These are phyloP conservation scores for Paracoccidioides lutzii DNA, from an alignment of 2,329 filamentous ascomycete species.

Conservation along the genomic window DNA sequence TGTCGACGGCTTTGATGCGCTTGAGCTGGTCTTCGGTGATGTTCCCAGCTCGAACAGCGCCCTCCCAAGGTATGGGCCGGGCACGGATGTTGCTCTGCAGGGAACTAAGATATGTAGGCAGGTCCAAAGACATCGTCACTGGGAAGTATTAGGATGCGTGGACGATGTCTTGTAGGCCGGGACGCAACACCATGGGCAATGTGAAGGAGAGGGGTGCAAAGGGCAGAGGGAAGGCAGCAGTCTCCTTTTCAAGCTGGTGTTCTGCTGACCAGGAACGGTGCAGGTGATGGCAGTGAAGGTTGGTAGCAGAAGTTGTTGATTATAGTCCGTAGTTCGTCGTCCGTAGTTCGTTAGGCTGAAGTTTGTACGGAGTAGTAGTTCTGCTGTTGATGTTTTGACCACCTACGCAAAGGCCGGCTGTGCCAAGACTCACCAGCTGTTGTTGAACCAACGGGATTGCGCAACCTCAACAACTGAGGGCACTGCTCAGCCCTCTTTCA, in stretches of 20 bases:
- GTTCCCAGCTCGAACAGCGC: conserved; percentile 81
- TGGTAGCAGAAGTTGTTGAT: too few species aligned
- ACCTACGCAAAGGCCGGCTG: background rate
- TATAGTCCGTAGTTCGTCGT: too few species aligned
- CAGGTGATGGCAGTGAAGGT: background rate
- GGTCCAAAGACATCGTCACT: conserved; percentile 69
- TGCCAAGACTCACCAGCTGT: background rate
- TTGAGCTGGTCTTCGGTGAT: conserved; percentile 88
- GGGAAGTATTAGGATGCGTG: conserved; percentile 4
- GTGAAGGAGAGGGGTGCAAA: background rate
- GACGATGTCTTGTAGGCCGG: background rate
- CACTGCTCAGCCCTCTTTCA: background rate
- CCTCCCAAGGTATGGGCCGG: conserved; percentile 94
- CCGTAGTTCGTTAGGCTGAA: too few species aligned
- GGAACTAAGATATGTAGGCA: conserved; percentile 73
- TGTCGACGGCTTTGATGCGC: conserved; percentile 94
- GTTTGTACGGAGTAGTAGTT: too few species aligned
- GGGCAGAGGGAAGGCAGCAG: background rate
- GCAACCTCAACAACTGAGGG: background rate
- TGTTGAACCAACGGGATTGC: background rate
- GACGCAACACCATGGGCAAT: background rate
- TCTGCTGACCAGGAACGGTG: background rate
- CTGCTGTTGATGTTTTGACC: background rate
- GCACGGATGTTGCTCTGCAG: conserved; percentile 95
- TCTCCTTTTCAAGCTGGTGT: background rate